phyloP scores from a whole-genome alignment of 1,284 basidiomycete species.

The Heterobasidion occidentale region DNA sequence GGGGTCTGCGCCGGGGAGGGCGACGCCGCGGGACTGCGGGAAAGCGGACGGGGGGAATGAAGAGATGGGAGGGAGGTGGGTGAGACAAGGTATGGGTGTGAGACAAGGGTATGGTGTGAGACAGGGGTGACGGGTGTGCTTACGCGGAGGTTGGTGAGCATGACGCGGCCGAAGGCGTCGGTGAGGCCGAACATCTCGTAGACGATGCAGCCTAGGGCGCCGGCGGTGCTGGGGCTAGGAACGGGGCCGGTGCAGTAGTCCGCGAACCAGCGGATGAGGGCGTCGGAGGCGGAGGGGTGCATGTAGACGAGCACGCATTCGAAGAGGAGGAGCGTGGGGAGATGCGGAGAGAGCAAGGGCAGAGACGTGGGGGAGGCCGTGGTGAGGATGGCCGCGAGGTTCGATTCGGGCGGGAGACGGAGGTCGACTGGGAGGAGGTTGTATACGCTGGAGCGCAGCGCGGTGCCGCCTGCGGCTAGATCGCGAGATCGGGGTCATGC shows the following conservation, averaged over 20 bases:
- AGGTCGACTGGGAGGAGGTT: slow-evolving; percentile 74
- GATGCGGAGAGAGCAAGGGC: slow-evolving; percentile 48
- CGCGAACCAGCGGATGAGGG: slow-evolving; percentile 72
- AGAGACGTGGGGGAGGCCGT: slow-evolving; percentile 9
- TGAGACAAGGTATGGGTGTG: no score
- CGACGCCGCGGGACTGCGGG: slow-evolving; percentile 60
- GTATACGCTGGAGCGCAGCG: slow-evolving; percentile 59
- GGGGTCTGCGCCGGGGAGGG: slow-evolving; percentile 64
- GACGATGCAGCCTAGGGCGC: slow-evolving; percentile 49
- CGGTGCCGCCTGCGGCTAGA: slow-evolving; percentile 62
- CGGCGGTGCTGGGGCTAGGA: not conserved
- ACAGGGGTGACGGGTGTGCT: not conserved
- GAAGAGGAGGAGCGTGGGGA: slow-evolving; percentile 79
- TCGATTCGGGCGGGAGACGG: slow-evolving; percentile 39
- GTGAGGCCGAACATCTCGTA: slow-evolving; percentile 89
- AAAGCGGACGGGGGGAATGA: not conserved
- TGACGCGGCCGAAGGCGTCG: slow-evolving; percentile 82
- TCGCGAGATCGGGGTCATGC: not conserved
- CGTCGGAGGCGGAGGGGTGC: slow-evolving; percentile 46
- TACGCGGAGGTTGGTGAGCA: slow-evolving; percentile 81
- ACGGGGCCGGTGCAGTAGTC: slow-evolving; percentile 33
- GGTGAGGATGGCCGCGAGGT: slow-evolving; percentile 30
- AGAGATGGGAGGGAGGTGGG: no score
- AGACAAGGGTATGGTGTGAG: no score
- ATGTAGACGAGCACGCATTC: slow-evolving; percentile 95